Conservation (phyloP, 2,329 filamentous ascomycete species). For the Diaporthe caulivora region DNA sequence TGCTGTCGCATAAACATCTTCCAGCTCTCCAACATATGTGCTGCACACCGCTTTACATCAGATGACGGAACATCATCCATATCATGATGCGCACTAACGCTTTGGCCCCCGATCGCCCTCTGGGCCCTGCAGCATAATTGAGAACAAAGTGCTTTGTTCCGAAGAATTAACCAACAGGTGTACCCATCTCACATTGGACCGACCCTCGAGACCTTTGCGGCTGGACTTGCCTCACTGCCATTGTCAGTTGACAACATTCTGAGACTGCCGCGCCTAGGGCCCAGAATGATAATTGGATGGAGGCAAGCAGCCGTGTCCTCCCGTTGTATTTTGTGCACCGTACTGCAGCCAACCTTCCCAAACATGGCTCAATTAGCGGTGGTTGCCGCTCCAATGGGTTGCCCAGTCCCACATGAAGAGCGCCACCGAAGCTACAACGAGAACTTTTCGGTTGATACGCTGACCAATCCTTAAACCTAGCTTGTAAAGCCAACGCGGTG, state of each 20-base stretch:
- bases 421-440: not conserved
- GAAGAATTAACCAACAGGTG: not conserved
- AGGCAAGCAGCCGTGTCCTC: slow-evolving; percentile 31
- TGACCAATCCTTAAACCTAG: not conserved
- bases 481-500: not conserved
- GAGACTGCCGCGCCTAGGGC: slow-evolving; percentile 8
- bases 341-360: slow-evolving; percentile 27
- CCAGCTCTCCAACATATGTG: slow-evolving; percentile 1
- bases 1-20: slow-evolving; percentile 16
- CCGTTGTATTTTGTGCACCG: slow-evolving; percentile 28
- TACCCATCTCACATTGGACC: not conserved
- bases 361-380: slow-evolving; percentile 27
- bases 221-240: slow-evolving; percentile 18
- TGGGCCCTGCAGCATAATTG: not conserved
- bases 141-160: slow-evolving; percentile 14
- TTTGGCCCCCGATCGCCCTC: not conserved
- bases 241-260: slow-evolving; percentile 14
- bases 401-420: not conserved
- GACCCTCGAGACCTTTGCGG: slow-evolving; percentile 1
- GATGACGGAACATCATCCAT: slow-evolving; percentile 20
- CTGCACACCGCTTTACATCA: slow-evolving; percentile 17
- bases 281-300: not conserved
- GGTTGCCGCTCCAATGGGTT: slow-evolving; percentile 1
- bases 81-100: not conserved
- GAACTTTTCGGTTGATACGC: not conserved